A percentile compares a stretch with the other conserved stretches of the same genome.
Evolutionary conservation across 2,329 filamentous ascomycete genomes (phyloP).

Genomic region (Coniochaeta hoffmannii): DNA sequence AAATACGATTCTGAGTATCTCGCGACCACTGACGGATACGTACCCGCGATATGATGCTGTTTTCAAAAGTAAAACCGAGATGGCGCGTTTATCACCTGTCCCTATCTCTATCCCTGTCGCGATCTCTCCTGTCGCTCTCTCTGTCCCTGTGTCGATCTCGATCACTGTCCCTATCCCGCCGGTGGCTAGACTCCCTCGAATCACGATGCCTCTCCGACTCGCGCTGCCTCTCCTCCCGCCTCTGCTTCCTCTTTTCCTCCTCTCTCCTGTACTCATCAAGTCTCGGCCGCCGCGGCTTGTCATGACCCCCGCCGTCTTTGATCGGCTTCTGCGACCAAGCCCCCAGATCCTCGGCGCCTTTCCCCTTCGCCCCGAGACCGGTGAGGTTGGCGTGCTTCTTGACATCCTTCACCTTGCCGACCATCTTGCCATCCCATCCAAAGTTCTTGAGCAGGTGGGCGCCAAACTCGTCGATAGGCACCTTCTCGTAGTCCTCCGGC

Average conservation of each 20-base stretch:
- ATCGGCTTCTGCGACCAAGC: conserved; percentile 69
- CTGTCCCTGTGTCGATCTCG: conserved; percentile 22
- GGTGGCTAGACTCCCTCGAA: background rate
- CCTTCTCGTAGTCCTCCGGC: conserved; percentile 76
- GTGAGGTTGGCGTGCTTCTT: conserved; percentile 72
- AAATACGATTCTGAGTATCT: background rate
- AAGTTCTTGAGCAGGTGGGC: conserved; percentile 84
- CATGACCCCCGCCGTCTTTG: conserved; percentile 30
- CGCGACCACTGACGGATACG: background rate
- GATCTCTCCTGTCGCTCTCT: background rate
- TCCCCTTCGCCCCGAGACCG: conserved; percentile 82
- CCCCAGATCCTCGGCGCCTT: conserved; percentile 64
- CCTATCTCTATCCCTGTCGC: background rate
- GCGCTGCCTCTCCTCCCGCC: conserved; percentile 30
- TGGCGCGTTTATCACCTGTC: background rate
- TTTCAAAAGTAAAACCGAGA: background rate
- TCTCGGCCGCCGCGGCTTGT: conserved; percentile 32
- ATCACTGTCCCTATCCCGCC: conserved; percentile 33
- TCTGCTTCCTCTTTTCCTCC: conserved; percentile 34
- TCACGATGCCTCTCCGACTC: conserved; percentile 33
- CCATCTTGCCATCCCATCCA: conserved; percentile 77
- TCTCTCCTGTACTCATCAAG: conserved; percentile 43
- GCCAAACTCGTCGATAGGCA: conserved; percentile 93
- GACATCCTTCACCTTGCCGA: conserved; percentile 55
- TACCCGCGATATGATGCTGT: background rate